phyloP scores from a whole-genome alignment of 768 basidiomycete species.

The Guyanaporus albipodus region DNA sequence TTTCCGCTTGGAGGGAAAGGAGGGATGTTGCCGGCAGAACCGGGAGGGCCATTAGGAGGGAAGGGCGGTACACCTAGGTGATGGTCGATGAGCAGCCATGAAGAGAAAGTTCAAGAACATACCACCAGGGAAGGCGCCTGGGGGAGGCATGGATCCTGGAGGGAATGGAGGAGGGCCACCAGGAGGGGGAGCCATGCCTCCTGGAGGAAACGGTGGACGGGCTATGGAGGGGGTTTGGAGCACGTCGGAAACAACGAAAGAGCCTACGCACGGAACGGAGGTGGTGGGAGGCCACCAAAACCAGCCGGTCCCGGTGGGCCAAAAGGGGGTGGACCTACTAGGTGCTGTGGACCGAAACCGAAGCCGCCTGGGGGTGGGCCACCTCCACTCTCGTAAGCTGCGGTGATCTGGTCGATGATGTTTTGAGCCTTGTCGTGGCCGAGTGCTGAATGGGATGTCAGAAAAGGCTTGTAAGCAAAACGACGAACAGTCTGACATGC shows the following conservation, averaged over 20 bases:
- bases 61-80: conserved; percentile 45
- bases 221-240: conserved; percentile 32
- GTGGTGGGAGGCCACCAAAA: conserved; percentile 50
- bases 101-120: conserved; percentile 17
- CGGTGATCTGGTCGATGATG: conserved; percentile 98
- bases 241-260: background rate
- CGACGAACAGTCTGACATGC: conserved; percentile 55
- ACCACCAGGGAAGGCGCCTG: conserved; percentile 49
- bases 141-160: conserved; percentile 49
- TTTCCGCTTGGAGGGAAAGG: conserved; percentile 31
- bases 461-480: background rate
- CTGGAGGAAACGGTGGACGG: conserved; percentile 66
- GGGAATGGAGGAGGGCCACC: conserved; percentile 73
- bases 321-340: conserved; percentile 52
- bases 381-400: conserved; percentile 82
- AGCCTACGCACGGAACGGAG: conserved; percentile 15
- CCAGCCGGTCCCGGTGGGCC: conserved; percentile 51
- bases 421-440: conserved; percentile 97
- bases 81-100: conserved; percentile 1
- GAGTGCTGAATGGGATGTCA: conserved; percentile 48
- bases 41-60: conserved; percentile 41
- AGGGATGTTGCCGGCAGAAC: conserved; percentile 27
- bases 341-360: conserved; percentile 79
- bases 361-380: conserved; percentile 87
- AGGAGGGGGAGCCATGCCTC: conserved; percentile 50